These are phyloP conservation scores for Botryosphaeria dothidea DNA, from an alignment of 2,329 filamentous ascomycete genomes.

Conservation along the genomic window DNA sequence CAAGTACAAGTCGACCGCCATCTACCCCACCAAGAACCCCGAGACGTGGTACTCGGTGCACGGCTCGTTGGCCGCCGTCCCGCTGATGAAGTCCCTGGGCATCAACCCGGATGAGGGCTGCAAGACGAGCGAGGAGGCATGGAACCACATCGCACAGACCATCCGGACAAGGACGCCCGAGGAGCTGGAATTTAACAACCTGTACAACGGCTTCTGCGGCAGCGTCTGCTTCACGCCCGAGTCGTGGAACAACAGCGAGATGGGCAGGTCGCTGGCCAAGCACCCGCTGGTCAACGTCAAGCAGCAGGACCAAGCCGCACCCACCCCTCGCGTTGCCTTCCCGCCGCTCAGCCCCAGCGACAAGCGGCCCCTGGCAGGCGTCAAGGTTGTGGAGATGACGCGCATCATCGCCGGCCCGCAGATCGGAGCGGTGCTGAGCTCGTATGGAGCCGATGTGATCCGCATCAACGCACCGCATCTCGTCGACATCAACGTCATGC, in stretches of 20 bases:
- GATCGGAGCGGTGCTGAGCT: constrained; percentile 44
- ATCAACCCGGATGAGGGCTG: constrained; percentile 38
- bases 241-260: constrained; percentile 45
- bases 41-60: constrained; percentile 54
- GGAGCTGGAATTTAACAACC: constrained; percentile 47
- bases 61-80: constrained; percentile 48
- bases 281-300: constrained; percentile 47
- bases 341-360: constrained; percentile 33
- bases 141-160: constrained; percentile 8
- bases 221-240: constrained; percentile 48
- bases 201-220: constrained; percentile 45
- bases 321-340: constrained; percentile 34
- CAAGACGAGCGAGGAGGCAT: constrained; percentile 28
- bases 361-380: constrained; percentile 43
- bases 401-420: constrained; percentile 49
- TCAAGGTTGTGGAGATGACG: constrained; percentile 42
- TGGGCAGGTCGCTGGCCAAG: constrained; percentile 44
- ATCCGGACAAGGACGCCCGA: constrained; percentile 34
- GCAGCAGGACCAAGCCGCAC: constrained; percentile 34
- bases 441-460: constrained; percentile 50
- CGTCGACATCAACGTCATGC: constrained; percentile 39
- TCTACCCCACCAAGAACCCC: constrained; percentile 49
- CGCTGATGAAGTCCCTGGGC: constrained; percentile 49
- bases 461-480: constrained; percentile 47
- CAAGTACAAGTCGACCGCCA: constrained; percentile 34